Evolutionary conservation across 2,329 filamentous ascomycete species (phyloP), one percentile per base, ranked within the genome.

Genomic region (Elsinoe necatrix): DNA sequence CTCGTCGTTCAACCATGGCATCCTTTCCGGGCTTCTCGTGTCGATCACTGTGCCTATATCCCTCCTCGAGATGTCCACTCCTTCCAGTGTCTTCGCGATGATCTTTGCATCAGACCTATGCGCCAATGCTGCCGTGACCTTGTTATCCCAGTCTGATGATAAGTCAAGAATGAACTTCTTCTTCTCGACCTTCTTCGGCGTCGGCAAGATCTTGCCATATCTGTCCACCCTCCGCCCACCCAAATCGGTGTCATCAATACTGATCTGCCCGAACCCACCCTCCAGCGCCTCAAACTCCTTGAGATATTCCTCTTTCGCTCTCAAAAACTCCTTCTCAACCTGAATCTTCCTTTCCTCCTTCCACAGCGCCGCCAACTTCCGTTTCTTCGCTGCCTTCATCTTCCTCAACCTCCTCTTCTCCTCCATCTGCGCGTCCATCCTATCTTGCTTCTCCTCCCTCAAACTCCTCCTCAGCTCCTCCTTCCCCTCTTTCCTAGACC

Each of bases 1-100:
- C 62, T 87, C 84, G 67, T 91, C 87, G 61, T 91, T 90, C 5
- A 92, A 77, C 87, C 87, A 92, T 73, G 14, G 85, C 41, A 45
- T 45, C 11, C 23, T 23, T 2, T 45, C 41, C 12, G 41, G 41
- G 11, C 20, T 25, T n/a, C 41, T 45, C 74, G 3, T 70, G 68
- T 3, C 75, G 58, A 3, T 45, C 20, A 90, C 70, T 47, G 78
- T 84, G n/a, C 71, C 73, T 63, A 89, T 84, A 65, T 88, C 85
- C 54, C 81, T 79, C 1, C 72, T 67, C 1, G 66, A 73, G 14
- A 87, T 69, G 11, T 78, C 63, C 50, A 42, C 67, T 62, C 54
- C 70, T 59, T 77, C 61, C 31, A 31, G 66, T 62, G 37, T 69
- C 60, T 20, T 72, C 65, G n/a, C 65, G 62, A 68, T 21, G 11